Conservation (phyloP, 2,329 filamentous ascomycete species). For the Daldinia eschscholtzii region DNA sequence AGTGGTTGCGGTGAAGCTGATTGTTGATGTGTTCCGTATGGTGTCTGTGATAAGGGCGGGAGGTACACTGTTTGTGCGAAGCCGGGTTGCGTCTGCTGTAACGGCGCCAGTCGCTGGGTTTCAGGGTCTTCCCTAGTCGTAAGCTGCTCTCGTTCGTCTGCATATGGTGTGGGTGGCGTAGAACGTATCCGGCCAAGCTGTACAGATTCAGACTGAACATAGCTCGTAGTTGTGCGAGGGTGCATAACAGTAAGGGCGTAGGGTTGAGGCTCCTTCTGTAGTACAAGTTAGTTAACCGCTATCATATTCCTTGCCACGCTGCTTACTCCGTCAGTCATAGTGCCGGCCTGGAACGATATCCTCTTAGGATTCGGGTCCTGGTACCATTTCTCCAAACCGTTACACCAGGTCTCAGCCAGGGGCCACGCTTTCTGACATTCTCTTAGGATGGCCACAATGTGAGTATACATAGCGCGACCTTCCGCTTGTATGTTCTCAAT, state of each 20-base stretch:
- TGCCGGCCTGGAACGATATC: constrained; percentile 57
- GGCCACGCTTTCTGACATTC: constrained; percentile 66
- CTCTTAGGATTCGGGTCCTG: constrained; percentile 58
- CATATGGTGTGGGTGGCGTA: constrained; percentile 36
- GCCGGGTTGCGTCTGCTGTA: constrained; percentile 45
- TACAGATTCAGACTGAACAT: constrained; percentile 36
- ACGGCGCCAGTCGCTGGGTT: constrained; percentile 45
- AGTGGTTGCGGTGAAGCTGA: constrained; percentile 35
- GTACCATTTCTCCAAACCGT: constrained; percentile 62
- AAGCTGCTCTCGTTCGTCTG: constrained; percentile 29
- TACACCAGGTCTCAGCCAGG: constrained; percentile 65
- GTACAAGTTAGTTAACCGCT: constrained; percentile 22
- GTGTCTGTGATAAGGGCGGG: constrained; percentile 47
- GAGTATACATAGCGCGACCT: constrained; percentile 61
- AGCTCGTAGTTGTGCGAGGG: constrained; percentile 44
- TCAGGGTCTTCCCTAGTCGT: constrained; percentile 38
- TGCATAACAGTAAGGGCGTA: constrained; percentile 47
- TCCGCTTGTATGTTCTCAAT: constrained; percentile 58
- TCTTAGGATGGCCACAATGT: constrained; percentile 60
- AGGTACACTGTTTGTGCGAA: constrained; percentile 49
- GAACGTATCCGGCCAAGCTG: constrained; percentile 44
- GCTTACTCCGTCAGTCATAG: constrained; percentile 65
- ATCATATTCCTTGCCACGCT: not conserved
- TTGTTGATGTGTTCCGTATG: constrained; percentile 46
- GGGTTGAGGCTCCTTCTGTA: constrained; percentile 47